Evolutionary conservation across 2,329 filamentous ascomycete genomes (phyloP), one percentile per base, ranked within the genome.

Genomic region (Cordyceps pruinosa): DNA sequence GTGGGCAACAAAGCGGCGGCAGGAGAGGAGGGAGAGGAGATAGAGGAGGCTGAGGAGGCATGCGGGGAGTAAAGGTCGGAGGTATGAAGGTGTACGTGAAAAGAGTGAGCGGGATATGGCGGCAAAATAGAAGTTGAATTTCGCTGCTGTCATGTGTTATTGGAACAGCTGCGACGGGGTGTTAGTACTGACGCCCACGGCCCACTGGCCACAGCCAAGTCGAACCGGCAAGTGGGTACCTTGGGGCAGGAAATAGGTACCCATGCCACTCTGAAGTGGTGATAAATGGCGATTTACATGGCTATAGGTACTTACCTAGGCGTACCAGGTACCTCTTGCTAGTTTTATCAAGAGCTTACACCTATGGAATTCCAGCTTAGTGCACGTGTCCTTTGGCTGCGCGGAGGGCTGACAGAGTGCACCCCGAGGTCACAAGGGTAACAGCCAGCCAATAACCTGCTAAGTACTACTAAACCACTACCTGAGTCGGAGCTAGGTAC

Each of bases 321-420:
- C n/a, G 7, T n/a, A n/a, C n/a, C n/a, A 41, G 35, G 35, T 28
- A 32, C n/a, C 26, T 28, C 12, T 28, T n/a, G 17, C 7, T 39
- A 7, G 13, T 25, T 28, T 44, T 35, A 30, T 15, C 32, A 25
- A 41, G 52, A 19, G 34, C 48, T 49, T 21, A 21, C 21, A 44
- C 51, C 51, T 56, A 56, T 56, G 28, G 21, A 45, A 46, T 35
- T 32, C 21, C 41, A 47, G 44, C 25, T 39, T 34, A 41, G 30
- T 39, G 52, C 52, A 56, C 52, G 52, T 56, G 52, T 48, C 37
- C 21, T 28, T 41, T 19, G n/a, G 35, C 35, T n/a, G n/a, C n/a
- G n/a, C n/a, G n/a, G n/a, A n/a, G n/a, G n/a, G n/a, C n/a, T n/a
- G n/a, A n/a, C n/a, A n/a, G n/a, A n/a, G n/a, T n/a, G n/a, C n/a